Evolutionary conservation across 306 rosid species (phyloP).

Genomic region (Elaeagnus macrophylla): DNA sequence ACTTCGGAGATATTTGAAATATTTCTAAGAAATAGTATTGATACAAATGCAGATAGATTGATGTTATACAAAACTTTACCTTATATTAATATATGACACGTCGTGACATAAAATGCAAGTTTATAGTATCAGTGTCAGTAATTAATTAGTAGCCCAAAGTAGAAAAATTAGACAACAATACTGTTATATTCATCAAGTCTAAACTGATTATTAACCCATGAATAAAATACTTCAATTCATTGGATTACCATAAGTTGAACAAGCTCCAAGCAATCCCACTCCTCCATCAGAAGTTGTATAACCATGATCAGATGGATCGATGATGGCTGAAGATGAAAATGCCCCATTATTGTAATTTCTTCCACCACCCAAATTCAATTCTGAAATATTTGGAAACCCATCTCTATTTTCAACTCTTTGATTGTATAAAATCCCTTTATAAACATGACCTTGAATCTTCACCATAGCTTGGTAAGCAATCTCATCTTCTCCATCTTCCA

Average conservation of each 20-base stretch:
- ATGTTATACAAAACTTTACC: too few species aligned
- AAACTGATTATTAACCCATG: constrained; percentile 10
- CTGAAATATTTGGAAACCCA: constrained; percentile 57
- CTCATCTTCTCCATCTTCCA: constrained; percentile 76
- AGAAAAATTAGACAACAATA: constrained; percentile 22
- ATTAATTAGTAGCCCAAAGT: constrained; percentile 4
- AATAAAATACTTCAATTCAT: constrained; percentile 35
- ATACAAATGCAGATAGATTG: too few species aligned
- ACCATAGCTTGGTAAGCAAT: constrained; percentile 82
- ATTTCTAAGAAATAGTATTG: too few species aligned
- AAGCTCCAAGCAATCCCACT: constrained; percentile 52
- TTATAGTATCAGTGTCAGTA: constrained; percentile 12
- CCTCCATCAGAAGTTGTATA: constrained; percentile 35
- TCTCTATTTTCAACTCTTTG: constrained; percentile 62
- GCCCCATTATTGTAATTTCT: constrained; percentile 36
- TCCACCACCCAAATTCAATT: constrained; percentile 59
- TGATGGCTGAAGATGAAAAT: constrained; percentile 52
- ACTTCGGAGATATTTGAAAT: too few species aligned
- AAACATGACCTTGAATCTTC: constrained; percentile 79
- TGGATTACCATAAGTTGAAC: constrained; percentile 70
- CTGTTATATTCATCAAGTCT: constrained; percentile 16
- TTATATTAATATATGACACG: too few species aligned
- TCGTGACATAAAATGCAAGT: constrained; percentile 28
- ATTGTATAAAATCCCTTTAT: constrained; percentile 75
- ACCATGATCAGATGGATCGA: constrained; percentile 54